Evolutionary conservation across 208 protist species (phyloP).

Genomic region (Crithidia fasciculata): DNA sequence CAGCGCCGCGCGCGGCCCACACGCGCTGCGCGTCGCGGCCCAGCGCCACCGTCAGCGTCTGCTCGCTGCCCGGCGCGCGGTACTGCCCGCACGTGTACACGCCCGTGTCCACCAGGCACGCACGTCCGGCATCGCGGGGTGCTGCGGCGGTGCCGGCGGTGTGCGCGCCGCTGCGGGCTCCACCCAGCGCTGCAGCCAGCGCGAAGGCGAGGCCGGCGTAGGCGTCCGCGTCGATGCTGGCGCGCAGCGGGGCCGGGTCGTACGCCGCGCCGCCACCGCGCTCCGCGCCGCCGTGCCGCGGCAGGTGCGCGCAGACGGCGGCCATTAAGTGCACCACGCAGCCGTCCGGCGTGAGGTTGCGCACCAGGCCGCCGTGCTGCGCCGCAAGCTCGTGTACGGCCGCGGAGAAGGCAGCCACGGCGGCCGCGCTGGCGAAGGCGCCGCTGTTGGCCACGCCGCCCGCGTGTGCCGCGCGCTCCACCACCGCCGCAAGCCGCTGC

Average conservation of each 20-base stretch:
- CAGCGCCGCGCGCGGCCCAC: conserved; percentile 24
- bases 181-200: conserved; percentile 22
- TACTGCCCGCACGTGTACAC: conserved; percentile 24
- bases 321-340: conserved; percentile 14
- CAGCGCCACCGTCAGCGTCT: conserved; percentile 26
- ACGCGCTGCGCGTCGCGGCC: conserved; percentile 35
- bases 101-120: conserved; percentile 30
- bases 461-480: no score
- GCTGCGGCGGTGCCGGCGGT: background rate
- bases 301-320: background rate
- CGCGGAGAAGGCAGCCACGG: background rate
- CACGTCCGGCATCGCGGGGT: conserved; percentile 14
- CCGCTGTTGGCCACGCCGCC: conserved; percentile 8
- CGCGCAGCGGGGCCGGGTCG: no score
- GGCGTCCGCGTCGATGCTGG: conserved; percentile 2
- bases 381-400: background rate
- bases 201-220: conserved; percentile 19
- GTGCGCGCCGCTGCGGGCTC: background rate
- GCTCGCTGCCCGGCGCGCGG: conserved; percentile 12
- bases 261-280: no score
- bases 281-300: background rate
- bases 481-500: background rate
- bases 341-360: background rate
- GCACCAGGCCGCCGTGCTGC: background rate
- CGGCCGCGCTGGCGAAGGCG: conserved; percentile 4